Evolutionary conservation across 2,329 filamentous ascomycete species (phyloP), one percentile per base, ranked within the genome.

Genomic region (Cryphonectria parasitica): DNA sequence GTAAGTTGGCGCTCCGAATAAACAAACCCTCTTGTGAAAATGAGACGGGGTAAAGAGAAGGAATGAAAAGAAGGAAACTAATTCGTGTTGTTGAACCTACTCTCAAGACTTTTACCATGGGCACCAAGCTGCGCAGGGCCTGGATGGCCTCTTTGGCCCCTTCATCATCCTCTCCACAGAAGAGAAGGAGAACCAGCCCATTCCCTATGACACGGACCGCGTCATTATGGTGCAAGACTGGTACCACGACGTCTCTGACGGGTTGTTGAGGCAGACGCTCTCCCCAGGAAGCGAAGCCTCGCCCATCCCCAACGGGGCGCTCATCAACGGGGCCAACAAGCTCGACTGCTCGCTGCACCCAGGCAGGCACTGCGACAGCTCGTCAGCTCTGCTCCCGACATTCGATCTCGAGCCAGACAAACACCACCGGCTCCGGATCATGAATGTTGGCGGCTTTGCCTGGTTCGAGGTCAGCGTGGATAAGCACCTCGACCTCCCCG

Each of bases 381-480:
- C 79, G 0, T 78, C 81, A 1, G 76, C 79, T 0, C 74, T 76
- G 0, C 74, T 82, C 0, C 83, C 86, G 0, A 78, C 77, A 1
- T 77, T 89, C 8, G 79, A 83, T 28, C 79, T 90, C 5, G 76
- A 84, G n/a, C 82, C 85, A 1, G 85, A 86, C 1, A 84, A 86
- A 65, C 85, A 84, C 1, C 92, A 94, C 74, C 86, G 90, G 60
- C 80, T 94, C 64, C 87, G 91, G 19, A 84, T 94, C 73, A 83
- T 92, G 73, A 93, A 94, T 73, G 86, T 90, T 11, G 91, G 89
- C 15, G 90, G 89, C 0, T 92, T 92, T 76, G 90, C 90, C 1
- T 89, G 89, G 76, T 91, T 93, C 73, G 91, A 93, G 76, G 85
- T 94, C 39, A 89, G 88, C 76, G 83, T 93, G 62, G 91, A 94